Evolutionary conservation across 306 rosid genomes (phyloP).

Genomic region (Ziziphus jujuba): DNA sequence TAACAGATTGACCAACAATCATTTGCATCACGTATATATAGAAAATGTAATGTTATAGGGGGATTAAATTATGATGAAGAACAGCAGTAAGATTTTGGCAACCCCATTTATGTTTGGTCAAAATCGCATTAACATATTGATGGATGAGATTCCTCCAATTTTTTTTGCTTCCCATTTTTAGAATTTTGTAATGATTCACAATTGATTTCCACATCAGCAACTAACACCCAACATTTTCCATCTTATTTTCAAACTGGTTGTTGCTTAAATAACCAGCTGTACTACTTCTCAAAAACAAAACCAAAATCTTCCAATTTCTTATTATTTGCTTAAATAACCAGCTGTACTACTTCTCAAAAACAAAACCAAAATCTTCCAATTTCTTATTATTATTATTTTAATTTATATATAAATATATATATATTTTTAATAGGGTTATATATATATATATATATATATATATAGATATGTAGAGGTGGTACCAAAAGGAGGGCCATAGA

Average conservation of each 20-base stretch:
- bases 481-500: constrained; percentile 38
- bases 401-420: neutral
- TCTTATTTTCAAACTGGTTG: constrained; percentile 17
- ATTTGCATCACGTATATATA: too few species aligned
- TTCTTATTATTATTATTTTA: too few species aligned
- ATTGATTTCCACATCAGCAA: constrained; percentile 1
- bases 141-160: too few species aligned
- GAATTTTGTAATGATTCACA: constrained; percentile 5
- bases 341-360: too few species aligned
- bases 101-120: too few species aligned
- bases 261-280: constrained; percentile 12
- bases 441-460: neutral
- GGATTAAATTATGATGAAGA: too few species aligned
- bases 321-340: neutral
- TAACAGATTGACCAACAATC: too few species aligned
- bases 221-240: constrained; percentile 12
- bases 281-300: too few species aligned
- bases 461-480: neutral
- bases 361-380: neutral
- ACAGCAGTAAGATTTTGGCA: too few species aligned
- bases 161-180: neutral
- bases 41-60: too few species aligned
- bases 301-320: neutral
- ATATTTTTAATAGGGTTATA: neutral
- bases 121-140: too few species aligned